These are phyloP conservation scores for Hyaloperonospora brassicae DNA, from an alignment of 352 stramenopile genomes.

Conservation along the genomic window DNA sequence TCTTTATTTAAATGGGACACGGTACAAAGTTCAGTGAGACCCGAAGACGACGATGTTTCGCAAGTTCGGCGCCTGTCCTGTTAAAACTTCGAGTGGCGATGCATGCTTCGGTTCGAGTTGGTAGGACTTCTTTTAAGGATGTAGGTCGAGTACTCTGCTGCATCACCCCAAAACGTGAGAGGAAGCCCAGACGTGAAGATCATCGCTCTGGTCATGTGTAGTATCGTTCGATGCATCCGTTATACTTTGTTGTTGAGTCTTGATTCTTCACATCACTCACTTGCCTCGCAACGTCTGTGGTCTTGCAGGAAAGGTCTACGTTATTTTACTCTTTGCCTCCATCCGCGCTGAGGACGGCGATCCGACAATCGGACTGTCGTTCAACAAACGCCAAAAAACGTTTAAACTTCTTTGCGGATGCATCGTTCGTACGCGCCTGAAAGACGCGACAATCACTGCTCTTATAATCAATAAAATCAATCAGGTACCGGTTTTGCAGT, in stretches of 20 bases:
- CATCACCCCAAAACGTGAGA: conserved; percentile 24
- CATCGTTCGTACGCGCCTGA: conserved; percentile 2
- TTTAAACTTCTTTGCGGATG: conserved; percentile 1
- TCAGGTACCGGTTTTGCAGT: not conserved
- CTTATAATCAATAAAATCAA: conserved; percentile 10
- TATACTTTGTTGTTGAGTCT: too few relatives aligned
- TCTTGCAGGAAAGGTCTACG: too few relatives aligned
- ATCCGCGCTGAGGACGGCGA: conserved; percentile 9
- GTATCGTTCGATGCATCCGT: not conserved
- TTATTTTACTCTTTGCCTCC: conserved; percentile 9
- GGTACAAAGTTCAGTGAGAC: conserved; percentile 8
- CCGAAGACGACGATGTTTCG: conserved; percentile 11
- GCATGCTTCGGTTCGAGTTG: not conserved
- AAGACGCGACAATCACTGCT: conserved; percentile 6
- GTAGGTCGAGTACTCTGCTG: conserved; percentile 18
- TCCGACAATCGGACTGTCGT: not conserved
- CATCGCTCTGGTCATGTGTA: conserved; percentile 4
- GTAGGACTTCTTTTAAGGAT: conserved; percentile 22
- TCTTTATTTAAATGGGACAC: conserved; percentile 7
- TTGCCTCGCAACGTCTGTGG: too few relatives aligned
- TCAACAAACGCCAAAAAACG: not conserved
- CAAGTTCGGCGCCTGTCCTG: not conserved
- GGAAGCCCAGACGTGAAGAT: conserved; percentile 18
- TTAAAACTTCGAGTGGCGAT: not conserved
- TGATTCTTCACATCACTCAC: too few relatives aligned